Evolutionary conservation across 495 filamentous ascomycete species (phyloP), one percentile per base, ranked within the genome.

Genomic region (Hypomontagnella monticulosa): DNA sequence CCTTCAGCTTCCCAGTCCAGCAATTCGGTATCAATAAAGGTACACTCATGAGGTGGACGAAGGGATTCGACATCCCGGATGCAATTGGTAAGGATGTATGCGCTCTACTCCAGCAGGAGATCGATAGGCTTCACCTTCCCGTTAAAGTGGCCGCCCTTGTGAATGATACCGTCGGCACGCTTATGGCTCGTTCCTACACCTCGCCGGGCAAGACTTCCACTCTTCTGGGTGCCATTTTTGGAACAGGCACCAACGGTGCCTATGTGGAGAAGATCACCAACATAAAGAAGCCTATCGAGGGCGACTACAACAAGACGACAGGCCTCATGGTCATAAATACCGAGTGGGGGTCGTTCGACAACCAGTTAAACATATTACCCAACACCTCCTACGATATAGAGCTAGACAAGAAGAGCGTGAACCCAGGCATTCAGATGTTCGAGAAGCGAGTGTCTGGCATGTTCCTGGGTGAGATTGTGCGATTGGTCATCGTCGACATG

Each of bases 281-380:
- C 27, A 81, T 92, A 63, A 89, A 84, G 59, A 93, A 92, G 73
- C 81, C 88, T 30, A 73, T 86, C 38, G 74, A 79, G 27, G 84
- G 85, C 23, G 83, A 88, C 16, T 96, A 90, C 66, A 93, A 98
- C 75, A 85, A 84, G 44, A 87, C 85, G 3, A 96, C 93, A 0
- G 93, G 93, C 15, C 86, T 93, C 55, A 99, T 99, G 95, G 92
- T 99, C 55, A 87, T 99, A 75, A 99, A 99, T 77, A 94, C 92
- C 2, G 95, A 99, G 79, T 99, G 95, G 95, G 95, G 95, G 53
- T 96, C 91, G 57, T 99, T 99, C 70, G 95, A 99, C 78, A 99
- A 98, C 80, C 84, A 89, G 63, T 84, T 98, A 66, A 89, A 84
- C 61, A 89, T 95, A 44, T 82, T 98, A 42, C 95, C 96, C 14